Conservation (phyloP, 306 rosid species). For the Echinosophora koreensis region DNA sequence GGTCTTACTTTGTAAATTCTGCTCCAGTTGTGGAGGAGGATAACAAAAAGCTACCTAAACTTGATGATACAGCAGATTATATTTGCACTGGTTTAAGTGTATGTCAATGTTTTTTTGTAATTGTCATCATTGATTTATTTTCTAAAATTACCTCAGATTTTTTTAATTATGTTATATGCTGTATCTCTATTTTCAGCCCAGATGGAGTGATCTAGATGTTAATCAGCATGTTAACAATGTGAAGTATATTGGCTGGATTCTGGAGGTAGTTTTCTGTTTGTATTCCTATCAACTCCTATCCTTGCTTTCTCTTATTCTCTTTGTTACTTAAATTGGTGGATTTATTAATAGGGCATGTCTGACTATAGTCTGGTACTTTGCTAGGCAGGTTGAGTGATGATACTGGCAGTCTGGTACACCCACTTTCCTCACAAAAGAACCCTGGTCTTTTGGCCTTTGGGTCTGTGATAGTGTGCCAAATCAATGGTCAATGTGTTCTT, state of each 20-base stretch:
- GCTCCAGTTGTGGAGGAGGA: slow-evolving; percentile 84
- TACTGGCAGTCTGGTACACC: slow-evolving; percentile 8
- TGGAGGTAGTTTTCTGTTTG: slow-evolving; percentile 69
- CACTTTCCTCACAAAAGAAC: slow-evolving; percentile 1
- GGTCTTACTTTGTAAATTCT: slow-evolving; percentile 65
- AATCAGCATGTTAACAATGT: slow-evolving; percentile 99
- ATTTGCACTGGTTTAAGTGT: slow-evolving; percentile 77
- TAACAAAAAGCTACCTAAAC: slow-evolving; percentile 75
- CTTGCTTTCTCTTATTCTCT: not conserved
- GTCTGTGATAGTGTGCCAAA: slow-evolving; percentile 29
- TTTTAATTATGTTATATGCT: slow-evolving; percentile 16
- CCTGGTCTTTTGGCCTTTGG: not conserved
- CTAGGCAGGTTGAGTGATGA: slow-evolving; percentile 22
- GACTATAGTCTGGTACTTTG: not conserved
- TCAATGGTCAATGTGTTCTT: not conserved
- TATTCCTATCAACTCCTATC: not conserved
- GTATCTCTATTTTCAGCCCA: slow-evolving; percentile 65
- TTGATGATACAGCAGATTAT: slow-evolving; percentile 75
- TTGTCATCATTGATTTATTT: slow-evolving; percentile 13
- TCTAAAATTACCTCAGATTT: slow-evolving; percentile 5
- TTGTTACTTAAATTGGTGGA: not conserved
- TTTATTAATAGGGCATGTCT: not conserved
- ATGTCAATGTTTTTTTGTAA: slow-evolving; percentile 45
- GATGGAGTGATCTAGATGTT: slow-evolving; percentile 93
- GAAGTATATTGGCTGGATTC: slow-evolving; percentile 97